Evolutionary conservation across 257 asterid species (phyloP), one percentile per base, ranked within the genome.

Genomic region (Rubia yunnanensis): DNA sequence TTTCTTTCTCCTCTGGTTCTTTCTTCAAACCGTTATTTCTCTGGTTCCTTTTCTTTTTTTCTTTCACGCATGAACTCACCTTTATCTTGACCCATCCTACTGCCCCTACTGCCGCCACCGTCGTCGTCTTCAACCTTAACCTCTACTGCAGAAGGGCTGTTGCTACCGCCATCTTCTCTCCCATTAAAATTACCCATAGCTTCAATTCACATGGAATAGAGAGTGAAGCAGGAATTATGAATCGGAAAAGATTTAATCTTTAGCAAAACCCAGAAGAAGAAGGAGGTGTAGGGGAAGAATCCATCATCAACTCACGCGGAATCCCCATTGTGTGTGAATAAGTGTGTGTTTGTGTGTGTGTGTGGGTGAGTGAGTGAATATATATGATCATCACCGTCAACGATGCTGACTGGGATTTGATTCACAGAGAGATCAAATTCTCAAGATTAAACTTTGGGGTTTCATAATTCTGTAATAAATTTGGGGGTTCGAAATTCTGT

Each of bases 131-230:
- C 62, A 48, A 65, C 87, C 35, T 81, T 92, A 58, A 66, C 85
- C 36, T 81, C 95, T 50, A 66, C 74, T 41, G 67, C 81, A 58
- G 84, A 82, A 72, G 79, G 87, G 77, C 76, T 66, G 76, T n/a
- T n/a, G n/a, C n/a, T n/a, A n/a, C 75, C 86, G 22, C 58, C 75
- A 70, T 85, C 95, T 74, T 91, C 96, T 79, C 88, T 85, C 65
- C 95, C 98, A 78, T 80, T 88, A 26, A 88, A 90, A 80, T 91
- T 91, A 65, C 98, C 98, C 96, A 91, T 91, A 30, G 15, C 15
- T 26, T 27, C n/a, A 27, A 53, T 53, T 24, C 59, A 8, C 13
- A 1, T 10, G 28, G n/a, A 7, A 3, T 22, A 18, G 35, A 55
- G 28, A 3, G 15, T 22, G 30, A 27, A 54, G 18, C 34, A 3